Evolutionary conservation across 1,284 basidiomycete genomes (phyloP).

Genomic region (Tilletia indica): DNA sequence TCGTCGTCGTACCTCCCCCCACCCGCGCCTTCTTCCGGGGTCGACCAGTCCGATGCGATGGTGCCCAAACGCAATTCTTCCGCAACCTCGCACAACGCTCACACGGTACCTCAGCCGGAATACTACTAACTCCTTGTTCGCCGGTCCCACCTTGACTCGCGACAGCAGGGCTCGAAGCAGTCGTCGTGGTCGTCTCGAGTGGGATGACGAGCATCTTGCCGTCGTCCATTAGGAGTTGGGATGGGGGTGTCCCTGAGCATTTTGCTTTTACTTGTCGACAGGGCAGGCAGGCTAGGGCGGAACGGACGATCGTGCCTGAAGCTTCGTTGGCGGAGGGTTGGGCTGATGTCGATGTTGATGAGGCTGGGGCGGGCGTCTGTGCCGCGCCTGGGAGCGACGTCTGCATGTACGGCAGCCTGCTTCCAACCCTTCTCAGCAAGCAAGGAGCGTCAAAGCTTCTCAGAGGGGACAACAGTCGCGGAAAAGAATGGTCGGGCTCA

Average conservation of each 20-base stretch:
- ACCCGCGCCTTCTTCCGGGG: not conserved
- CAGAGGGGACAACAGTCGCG: too few relatives aligned
- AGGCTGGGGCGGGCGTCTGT: too few relatives aligned
- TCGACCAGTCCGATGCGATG: slow-evolving; percentile 3
- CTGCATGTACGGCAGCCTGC: too few relatives aligned
- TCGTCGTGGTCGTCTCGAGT: too few relatives aligned
- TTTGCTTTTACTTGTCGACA: slow-evolving; percentile 4
- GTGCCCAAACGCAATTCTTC: slow-evolving; percentile 9
- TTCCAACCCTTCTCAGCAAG: too few relatives aligned
- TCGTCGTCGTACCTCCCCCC: too few relatives aligned
- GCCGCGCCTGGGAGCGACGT: too few relatives aligned
- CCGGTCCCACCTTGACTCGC: not conserved
- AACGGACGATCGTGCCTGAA: not conserved
- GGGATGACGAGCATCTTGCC: slow-evolving; percentile 5
- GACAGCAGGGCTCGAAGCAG: not conserved
- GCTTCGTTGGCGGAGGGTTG: too few relatives aligned
- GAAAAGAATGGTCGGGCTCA: too few relatives aligned
- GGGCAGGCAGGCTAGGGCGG: not conserved
- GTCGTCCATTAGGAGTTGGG: not conserved
- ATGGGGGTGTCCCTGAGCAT: slow-evolving; percentile 3
- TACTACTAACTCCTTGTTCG: not conserved
- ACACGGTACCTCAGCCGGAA: not conserved
- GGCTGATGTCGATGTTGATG: too few relatives aligned
- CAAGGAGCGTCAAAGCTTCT: too few relatives aligned
- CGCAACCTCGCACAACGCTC: slow-evolving; percentile 1